Conservation (phyloP, 2,329 filamentous ascomycete species). For the Verticillium nubilum region DNA sequence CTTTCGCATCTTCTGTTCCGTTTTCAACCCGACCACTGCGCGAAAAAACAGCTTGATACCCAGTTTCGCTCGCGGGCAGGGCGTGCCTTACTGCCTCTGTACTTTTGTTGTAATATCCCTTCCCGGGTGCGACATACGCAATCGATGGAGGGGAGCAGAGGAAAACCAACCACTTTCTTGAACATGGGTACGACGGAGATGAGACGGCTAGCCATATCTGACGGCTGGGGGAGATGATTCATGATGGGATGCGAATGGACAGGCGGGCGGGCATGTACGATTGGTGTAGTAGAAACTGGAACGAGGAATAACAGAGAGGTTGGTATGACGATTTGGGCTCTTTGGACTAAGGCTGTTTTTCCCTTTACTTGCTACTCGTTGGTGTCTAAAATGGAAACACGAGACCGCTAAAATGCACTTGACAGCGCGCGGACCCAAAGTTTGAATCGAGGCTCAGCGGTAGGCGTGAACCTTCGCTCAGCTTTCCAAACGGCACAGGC, state of each 20-base stretch:
- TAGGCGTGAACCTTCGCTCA: neutral
- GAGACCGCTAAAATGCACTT: no score
- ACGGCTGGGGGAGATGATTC: neutral
- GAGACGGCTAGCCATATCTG: neutral
- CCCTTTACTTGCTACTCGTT: neutral
- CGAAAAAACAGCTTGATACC: constrained; percentile 10
- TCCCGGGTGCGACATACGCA: neutral
- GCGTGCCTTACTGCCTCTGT: neutral
- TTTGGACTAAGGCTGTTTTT: neutral
- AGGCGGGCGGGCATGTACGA: neutral
- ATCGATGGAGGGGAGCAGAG: neutral
- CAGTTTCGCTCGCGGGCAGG: neutral
- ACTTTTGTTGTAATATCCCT: neutral
- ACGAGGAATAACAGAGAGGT: neutral
- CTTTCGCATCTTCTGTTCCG: neutral
- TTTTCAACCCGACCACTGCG: constrained; percentile 4
- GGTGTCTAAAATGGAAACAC: neutral
- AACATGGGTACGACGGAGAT: neutral
- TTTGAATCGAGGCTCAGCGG: neutral
- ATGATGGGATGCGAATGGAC: neutral
- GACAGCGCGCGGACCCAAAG: neutral
- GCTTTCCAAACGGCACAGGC: neutral
- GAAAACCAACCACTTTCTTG: neutral
- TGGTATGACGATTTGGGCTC: neutral
- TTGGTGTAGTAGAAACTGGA: neutral